Evolutionary conservation across 1,284 basidiomycete genomes (phyloP).

Genomic region (Volvariella surrecta): DNA sequence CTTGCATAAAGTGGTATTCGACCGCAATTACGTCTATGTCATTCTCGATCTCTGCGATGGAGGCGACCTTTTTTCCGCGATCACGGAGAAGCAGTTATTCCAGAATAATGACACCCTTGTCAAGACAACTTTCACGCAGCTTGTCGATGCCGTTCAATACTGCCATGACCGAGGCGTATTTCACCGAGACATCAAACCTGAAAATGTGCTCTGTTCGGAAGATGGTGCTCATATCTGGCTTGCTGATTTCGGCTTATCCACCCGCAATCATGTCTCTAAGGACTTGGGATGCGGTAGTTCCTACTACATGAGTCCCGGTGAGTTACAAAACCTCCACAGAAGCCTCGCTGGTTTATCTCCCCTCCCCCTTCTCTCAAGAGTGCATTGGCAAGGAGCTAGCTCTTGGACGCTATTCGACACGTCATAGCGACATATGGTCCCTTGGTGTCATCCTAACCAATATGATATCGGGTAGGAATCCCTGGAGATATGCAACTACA

Average conservation of each 20-base stretch:
- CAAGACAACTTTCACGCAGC: conserved; percentile 59
- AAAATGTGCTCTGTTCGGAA: conserved; percentile 72
- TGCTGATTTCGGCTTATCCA: conserved; percentile 84
- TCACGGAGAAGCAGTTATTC: conserved; percentile 35
- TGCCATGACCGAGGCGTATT: conserved; percentile 65
- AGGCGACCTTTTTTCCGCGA: conserved; percentile 42
- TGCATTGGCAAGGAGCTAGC: conserved; percentile 55
- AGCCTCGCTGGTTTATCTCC: conserved; percentile 1
- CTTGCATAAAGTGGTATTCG: conserved; percentile 66
- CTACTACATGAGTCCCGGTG: conserved; percentile 78
- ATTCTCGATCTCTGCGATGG: conserved; percentile 57
- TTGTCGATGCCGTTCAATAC: conserved; percentile 74
- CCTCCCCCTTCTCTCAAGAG: conserved; percentile 38
- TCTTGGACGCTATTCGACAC: conserved; percentile 57
- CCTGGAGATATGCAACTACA: conserved; percentile 75
- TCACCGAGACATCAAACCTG: conserved; percentile 87
- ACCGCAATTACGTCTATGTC: conserved; percentile 42
- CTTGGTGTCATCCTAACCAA: conserved; percentile 82
- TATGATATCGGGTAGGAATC: conserved; percentile 81
- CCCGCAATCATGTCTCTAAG: conserved; percentile 48
- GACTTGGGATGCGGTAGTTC: conserved; percentile 79
- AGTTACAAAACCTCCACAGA: conserved; percentile 12
- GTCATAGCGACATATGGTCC: conserved; percentile 85
- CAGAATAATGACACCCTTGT: conserved; percentile 47
- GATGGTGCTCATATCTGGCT: conserved; percentile 55